phyloP scores from a whole-genome alignment of 1,284 basidiomycete genomes.

The Heterobasidion annosum region DNA sequence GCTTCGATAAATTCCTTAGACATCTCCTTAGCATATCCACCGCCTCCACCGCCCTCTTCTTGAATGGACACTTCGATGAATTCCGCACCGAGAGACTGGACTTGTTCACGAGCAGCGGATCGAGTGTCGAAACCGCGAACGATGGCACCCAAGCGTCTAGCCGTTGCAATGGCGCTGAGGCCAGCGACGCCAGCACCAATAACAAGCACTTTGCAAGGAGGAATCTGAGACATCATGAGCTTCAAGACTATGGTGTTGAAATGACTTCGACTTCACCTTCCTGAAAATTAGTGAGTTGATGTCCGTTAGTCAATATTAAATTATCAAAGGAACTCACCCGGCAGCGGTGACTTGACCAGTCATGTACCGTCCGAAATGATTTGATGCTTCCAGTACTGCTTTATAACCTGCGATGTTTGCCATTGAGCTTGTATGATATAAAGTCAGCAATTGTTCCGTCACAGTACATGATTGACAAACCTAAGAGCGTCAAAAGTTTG shows the following conservation, averaged over 20 bases:
- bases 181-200: slow-evolving; percentile 85
- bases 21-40: slow-evolving; percentile 88
- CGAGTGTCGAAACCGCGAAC: slow-evolving; percentile 82
- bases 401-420: slow-evolving; percentile 84
- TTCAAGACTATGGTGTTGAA: neutral
- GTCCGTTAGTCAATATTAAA: neutral
- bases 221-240: slow-evolving; percentile 41
- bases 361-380: slow-evolving; percentile 79
- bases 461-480: slow-evolving; percentile 23
- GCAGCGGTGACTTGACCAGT: slow-evolving; percentile 86
- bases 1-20: slow-evolving; percentile 84
- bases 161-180: slow-evolving; percentile 77
- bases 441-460: neutral
- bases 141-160: slow-evolving; percentile 74
- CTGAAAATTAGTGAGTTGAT: slow-evolving; percentile 8
- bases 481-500: slow-evolving; percentile 82
- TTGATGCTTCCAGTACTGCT: slow-evolving; percentile 79
- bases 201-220: slow-evolving; percentile 77
- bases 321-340: slow-evolving; percentile 40
- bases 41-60: slow-evolving; percentile 72
- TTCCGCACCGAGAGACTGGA: slow-evolving; percentile 80
- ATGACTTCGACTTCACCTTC: slow-evolving; percentile 13
- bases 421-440: slow-evolving; percentile 57
- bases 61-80: slow-evolving; percentile 72
- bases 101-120: slow-evolving; percentile 76